Evolutionary conservation across 345 rosid genomes (phyloP), one percentile per base, ranked within the genome.

Genomic region (Populus tremula): DNA sequence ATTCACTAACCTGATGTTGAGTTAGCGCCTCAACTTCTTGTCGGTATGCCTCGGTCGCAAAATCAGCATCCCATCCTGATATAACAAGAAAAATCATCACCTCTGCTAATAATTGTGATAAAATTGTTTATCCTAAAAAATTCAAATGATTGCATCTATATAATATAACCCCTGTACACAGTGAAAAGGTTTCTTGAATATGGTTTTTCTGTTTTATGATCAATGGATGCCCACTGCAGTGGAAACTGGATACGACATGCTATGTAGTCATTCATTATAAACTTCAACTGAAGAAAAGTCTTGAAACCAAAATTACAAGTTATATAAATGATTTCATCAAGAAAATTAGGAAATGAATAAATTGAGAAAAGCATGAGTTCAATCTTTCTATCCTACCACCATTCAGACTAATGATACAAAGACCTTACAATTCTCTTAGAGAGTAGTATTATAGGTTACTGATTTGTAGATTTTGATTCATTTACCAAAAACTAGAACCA

Each of bases 31-130:
- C 94, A 82, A 96, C 99, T 87, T 96, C 92, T 84, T 96, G 97
- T 77, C 98, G 85, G 81, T 96, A 96, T n/a, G 97, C 99, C 91
- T 94, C 97, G 7, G 99, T 96, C 18, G 99, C 99, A 89, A 96
- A 90, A 84, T 96, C 99, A 82, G 99, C 93, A 89, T 96, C 99
- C 99, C 99, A 96, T 56, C 89, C 99, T 96, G 88, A 80, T 66
- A 69, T 36, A 33, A 23, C 20, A 0, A 20, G 36, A 79, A 45
- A 27, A 49, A 36, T 50, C 38, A 59, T 4, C 64, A 23, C 29
- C 25, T 59, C 29, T 23, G 64, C 64, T 59, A n/a, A n/a, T n/a
- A 25, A 56, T 56, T 59, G 29, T 10, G 2, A 43, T 43, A 41
- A 56, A 59, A 39, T 20, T 6, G 27, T 65, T 56, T 33, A 50